Conservation (phyloP, 2,329 filamentous ascomycete genomes). For the Curvularia hawaiiensis region DNA sequence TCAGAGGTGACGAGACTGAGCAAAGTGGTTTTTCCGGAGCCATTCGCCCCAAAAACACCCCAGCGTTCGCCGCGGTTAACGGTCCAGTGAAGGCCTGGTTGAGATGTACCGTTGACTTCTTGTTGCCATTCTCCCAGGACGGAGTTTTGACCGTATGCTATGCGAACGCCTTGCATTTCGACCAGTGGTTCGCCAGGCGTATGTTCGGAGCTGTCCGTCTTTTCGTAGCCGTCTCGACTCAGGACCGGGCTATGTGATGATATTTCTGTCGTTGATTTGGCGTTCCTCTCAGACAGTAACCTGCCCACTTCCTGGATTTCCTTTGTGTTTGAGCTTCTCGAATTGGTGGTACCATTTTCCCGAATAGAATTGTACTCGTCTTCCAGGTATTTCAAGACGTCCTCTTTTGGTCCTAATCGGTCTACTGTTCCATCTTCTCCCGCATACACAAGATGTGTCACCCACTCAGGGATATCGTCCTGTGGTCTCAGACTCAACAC, state of each 20-base stretch:
- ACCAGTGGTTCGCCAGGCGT: conserved; percentile 71
- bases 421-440: conserved; percentile 69
- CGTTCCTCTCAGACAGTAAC: conserved; percentile 35
- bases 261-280: background rate
- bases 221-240: conserved; percentile 41
- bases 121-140: conserved; percentile 83
- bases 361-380: conserved; percentile 35
- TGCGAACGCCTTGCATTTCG: conserved; percentile 83
- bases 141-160: conserved; percentile 77
- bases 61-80: conserved; percentile 84
- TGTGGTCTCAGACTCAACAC: conserved; percentile 82
- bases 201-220: conserved; percentile 23
- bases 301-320: conserved; percentile 37
- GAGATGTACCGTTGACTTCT: conserved; percentile 54
- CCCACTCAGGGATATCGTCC: conserved; percentile 87
- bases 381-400: conserved; percentile 60
- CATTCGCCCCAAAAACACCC: conserved; percentile 93
- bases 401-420: conserved; percentile 67
- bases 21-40: conserved; percentile 93
- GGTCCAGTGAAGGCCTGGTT: conserved; percentile 77
- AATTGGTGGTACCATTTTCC: conserved; percentile 3
- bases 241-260: conserved; percentile 12
- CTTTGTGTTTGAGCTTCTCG: conserved; percentile 22
- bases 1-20: conserved; percentile 93
- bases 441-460: conserved; percentile 80